phyloP scores from a whole-genome alignment of 2,329 filamentous ascomycete species.

The Aspergillus ochraceus region DNA sequence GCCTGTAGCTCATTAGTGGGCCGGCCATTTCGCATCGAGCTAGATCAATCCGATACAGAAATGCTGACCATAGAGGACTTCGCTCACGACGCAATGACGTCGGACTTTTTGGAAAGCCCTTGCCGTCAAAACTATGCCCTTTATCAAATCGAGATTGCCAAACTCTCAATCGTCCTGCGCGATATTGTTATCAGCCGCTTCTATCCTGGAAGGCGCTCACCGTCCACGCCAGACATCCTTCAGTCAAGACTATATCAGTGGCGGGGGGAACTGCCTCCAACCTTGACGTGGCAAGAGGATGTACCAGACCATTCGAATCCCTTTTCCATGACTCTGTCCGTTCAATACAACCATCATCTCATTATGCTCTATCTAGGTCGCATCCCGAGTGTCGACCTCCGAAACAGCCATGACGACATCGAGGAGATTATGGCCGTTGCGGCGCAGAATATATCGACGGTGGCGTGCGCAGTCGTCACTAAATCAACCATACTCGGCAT shows the following conservation, averaged over 20 bases:
- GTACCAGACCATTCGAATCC: background rate
- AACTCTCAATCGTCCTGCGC: conserved; percentile 1
- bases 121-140: background rate
- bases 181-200: conserved; percentile 2
- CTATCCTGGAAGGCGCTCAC: background rate
- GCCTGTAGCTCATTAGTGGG: background rate
- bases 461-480: background rate
- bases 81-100: background rate
- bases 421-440: background rate
- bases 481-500: background rate
- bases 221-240: background rate
- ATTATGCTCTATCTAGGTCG: background rate
- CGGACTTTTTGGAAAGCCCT: background rate
- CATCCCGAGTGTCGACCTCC: background rate
- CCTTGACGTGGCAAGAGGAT: background rate
- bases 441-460: background rate
- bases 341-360: background rate
- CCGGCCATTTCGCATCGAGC: conserved; percentile 2
- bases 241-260: background rate
- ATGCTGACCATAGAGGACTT: conserved; percentile 1
- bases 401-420: background rate
- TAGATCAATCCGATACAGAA: conserved; percentile 1
- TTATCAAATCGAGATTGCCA: conserved; percentile 1
- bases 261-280: background rate
- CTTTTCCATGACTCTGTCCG: background rate